phyloP scores from a whole-genome alignment of 176 grass and related monocot genomes.

The Raddia guianensis region DNA sequence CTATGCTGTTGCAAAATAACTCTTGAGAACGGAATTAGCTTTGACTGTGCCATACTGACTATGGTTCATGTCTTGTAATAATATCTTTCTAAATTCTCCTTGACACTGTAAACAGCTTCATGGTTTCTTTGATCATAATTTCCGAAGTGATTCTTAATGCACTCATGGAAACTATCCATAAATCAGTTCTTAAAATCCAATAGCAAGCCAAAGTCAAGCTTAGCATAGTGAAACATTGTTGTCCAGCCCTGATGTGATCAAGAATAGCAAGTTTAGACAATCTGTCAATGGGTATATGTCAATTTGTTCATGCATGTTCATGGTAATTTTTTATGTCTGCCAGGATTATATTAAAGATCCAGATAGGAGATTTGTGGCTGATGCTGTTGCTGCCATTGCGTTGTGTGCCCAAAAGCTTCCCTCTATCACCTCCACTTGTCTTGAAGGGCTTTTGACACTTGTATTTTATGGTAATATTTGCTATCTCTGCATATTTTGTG shows the following conservation, averaged over 20 bases:
- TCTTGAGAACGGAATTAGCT: neutral
- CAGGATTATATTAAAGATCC: slow-evolving; percentile 97
- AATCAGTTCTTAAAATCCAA: slow-evolving; percentile 16
- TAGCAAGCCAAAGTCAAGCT: slow-evolving; percentile 15
- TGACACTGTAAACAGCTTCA: slow-evolving; percentile 1
- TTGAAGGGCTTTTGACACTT: slow-evolving; percentile 85
- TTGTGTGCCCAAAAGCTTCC: slow-evolving; percentile 71
- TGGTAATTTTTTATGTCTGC: slow-evolving; percentile 42
- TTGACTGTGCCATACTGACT: slow-evolving; percentile 3
- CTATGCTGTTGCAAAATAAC: neutral
- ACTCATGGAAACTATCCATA: neutral
- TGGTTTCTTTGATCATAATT: neutral
- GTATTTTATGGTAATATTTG: slow-evolving; percentile 76
- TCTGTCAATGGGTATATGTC: neutral
- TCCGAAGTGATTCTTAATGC: slow-evolving; percentile 4
- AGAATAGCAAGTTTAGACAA: slow-evolving; percentile 13
- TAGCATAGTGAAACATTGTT: neutral
- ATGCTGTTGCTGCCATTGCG: slow-evolving; percentile 90
- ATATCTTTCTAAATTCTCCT: slow-evolving; percentile 18
- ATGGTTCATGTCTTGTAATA: neutral
- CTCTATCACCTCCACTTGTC: slow-evolving; percentile 60
- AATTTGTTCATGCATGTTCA: slow-evolving; percentile 30
- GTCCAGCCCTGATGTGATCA: neutral
- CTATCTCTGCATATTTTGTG: slow-evolving; percentile 36
- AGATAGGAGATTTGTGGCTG: slow-evolving; percentile 93